These are phyloP conservation scores for Fistulina hepatica DNA, from an alignment of 1,284 basidiomycete species.

Conservation along the genomic window DNA sequence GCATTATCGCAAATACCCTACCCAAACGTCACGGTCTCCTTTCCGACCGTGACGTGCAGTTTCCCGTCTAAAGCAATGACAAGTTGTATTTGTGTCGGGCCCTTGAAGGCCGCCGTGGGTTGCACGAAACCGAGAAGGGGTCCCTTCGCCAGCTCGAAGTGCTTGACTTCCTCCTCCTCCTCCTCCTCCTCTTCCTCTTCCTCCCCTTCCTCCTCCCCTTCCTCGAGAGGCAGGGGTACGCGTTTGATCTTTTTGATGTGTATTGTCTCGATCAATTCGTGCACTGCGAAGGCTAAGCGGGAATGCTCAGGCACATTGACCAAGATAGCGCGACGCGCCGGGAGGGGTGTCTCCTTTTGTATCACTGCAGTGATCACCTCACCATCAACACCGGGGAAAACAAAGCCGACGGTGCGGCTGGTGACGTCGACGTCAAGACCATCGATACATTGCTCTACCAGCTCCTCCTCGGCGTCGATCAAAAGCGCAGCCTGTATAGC, in stretches of 20 bases:
- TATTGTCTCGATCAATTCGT: conserved; percentile 79
- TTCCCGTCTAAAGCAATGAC: no score
- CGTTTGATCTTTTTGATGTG: conserved; percentile 60
- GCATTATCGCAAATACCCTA: no score
- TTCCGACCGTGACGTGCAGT: no score
- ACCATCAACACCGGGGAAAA: conserved; percentile 65
- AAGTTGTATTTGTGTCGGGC: no score
- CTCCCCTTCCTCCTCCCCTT: conserved; percentile 44
- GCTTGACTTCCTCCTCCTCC: conserved; percentile 51
- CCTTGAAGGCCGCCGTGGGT: conserved; percentile 38
- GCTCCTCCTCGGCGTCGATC: conserved; percentile 33
- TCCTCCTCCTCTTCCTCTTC: conserved; percentile 55
- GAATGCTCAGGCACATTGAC: conserved; percentile 53
- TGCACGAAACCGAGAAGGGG: conserved; percentile 45
- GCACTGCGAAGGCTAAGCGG: conserved; percentile 70
- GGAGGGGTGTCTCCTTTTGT: conserved; percentile 67
- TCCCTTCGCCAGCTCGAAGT: conserved; percentile 57
- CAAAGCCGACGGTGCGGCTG: conserved; percentile 65
- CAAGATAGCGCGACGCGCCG: conserved; percentile 60
- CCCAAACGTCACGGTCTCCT: no score
- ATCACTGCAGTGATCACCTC: conserved; percentile 61
- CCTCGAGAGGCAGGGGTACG: conserved; percentile 37
- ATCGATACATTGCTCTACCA: conserved; percentile 28
- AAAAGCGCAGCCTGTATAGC: conserved; percentile 80
- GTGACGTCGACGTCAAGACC: conserved; percentile 42